A percentile compares a stretch with the other conserved stretches of the same genome.
phyloP scores from a whole-genome alignment of 768 basidiomycete genomes.

The Amanita rubescens region DNA sequence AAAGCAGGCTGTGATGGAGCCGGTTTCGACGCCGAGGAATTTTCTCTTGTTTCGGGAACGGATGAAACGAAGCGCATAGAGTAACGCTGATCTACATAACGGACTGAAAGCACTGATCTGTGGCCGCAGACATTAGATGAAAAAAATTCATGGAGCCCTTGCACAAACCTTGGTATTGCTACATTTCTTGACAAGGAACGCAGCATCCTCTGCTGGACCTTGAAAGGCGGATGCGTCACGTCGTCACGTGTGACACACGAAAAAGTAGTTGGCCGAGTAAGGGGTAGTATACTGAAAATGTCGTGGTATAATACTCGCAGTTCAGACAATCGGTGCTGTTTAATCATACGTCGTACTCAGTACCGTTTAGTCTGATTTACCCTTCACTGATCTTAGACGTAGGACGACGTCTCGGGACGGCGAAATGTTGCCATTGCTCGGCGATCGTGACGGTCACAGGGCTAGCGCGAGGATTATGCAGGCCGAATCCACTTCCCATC shows the following conservation, averaged over 20 bases:
- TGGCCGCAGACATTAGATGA: background rate
- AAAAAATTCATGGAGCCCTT: background rate
- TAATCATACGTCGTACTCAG: background rate
- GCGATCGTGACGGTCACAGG: background rate
- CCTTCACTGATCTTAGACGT: background rate
- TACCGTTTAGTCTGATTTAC: background rate
- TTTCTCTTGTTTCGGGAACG: conserved; percentile 7
- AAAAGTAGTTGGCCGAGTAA: background rate
- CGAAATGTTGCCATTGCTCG: background rate
- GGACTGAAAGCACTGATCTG: background rate
- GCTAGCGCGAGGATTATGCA: background rate
- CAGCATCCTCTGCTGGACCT: conserved; percentile 11
- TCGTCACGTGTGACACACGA: background rate
- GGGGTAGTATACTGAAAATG: too few relatives aligned
- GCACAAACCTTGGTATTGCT: conserved; percentile 10
- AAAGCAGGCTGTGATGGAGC: conserved; percentile 8
- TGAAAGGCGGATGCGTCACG: background rate
- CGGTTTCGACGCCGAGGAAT: background rate
- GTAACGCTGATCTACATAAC: background rate
- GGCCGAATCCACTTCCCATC: conserved; percentile 6
- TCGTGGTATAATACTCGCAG: too few relatives aligned
- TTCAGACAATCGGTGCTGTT: background rate
- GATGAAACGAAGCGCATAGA: conserved; percentile 10
- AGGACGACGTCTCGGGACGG: background rate
- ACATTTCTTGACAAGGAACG: conserved; percentile 12